A percentile compares a stretch with the other conserved stretches of the same genome.
phyloP scores from a whole-genome alignment of 257 asterid species.

The Thymus quinquecostatus region DNA sequence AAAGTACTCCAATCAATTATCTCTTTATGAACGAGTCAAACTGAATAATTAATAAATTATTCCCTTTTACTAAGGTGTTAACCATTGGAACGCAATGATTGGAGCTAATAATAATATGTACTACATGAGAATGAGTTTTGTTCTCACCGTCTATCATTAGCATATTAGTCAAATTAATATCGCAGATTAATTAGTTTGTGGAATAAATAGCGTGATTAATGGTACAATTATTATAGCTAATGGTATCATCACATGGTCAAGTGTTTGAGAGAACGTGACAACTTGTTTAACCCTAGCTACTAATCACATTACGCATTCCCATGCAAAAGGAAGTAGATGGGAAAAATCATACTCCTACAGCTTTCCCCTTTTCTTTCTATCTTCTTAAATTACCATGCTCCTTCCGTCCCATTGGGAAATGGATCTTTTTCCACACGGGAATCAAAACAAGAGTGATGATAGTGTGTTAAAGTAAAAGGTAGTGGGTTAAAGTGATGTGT shows the following conservation, averaged over 20 bases:
- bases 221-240: not conserved
- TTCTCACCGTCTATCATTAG: not conserved
- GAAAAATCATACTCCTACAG: not conserved
- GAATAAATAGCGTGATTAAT: not conserved
- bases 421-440: too few relatives aligned
- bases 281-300: not conserved
- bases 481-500: too few relatives aligned
- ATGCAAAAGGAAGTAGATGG: not conserved
- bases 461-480: too few relatives aligned
- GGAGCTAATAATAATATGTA: not conserved
- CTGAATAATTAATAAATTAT: too few relatives aligned
- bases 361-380: too few relatives aligned
- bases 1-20: too few relatives aligned
- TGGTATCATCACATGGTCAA: slow-evolving; percentile 28
- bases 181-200: not conserved
- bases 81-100: slow-evolving; percentile 22
- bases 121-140: not conserved
- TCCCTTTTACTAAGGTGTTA: not conserved
- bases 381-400: not conserved
- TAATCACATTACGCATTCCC: not conserved
- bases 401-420: too few relatives aligned
- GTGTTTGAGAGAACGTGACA: not conserved
- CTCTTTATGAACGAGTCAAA: too few relatives aligned
- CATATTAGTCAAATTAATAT: not conserved
- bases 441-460: too few relatives aligned